Base-by-base conservation (phyloP, 2,329 filamentous ascomycete genomes). In the Coniochaeta sp. region DNA sequence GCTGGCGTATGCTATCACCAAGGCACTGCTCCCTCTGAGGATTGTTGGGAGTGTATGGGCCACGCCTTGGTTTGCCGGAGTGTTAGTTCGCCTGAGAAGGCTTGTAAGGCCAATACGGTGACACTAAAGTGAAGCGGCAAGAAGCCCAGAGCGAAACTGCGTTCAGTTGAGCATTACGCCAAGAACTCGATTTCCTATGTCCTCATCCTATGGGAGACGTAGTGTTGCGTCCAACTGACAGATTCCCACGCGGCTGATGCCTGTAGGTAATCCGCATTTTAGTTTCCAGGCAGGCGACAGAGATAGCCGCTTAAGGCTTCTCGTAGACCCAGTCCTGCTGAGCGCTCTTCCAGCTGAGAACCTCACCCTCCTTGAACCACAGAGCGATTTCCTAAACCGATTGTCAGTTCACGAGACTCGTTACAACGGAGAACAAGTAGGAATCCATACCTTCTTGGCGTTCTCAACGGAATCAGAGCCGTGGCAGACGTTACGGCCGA, bases 381-480 rank as follows among this genome's bases (percentile, higher is more conserved):
- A 98, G 88, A 73, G 89, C 89, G 76, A 99, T 99, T 86, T 99
- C 95, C 42, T 47, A 22, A 40, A 8, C 10, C 10, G 4, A 9
- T n/a, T 3, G 17, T 40, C 17, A 40, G 38, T n/a, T n/a, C n/a
- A n/a, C n/a, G n/a, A n/a, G n/a, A n/a, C n/a, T n/a, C n/a, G n/a
- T n/a, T n/a, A 19, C 14, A 19, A 19, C 17, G 38, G 38, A 8
- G 16, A 16, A 17, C 7, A 5, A 47, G 42, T 8, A 26, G 7
- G 40, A 24, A 14, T 4, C 24, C 42, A 26, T 47, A 47, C 42
- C 90, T 98, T 97, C 89, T 98, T 87, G 81, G 95, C 95, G 83
- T 87, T 96, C 88, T 99, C 95, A 80, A 99, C 93, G 76, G 85
- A 88, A 86, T 99, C 95, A 79, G 92, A 97, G 77, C 95, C 95